Evolutionary conservation across 2,329 filamentous ascomycete genomes (phyloP).

Genomic region (Claviceps citrina): DNA sequence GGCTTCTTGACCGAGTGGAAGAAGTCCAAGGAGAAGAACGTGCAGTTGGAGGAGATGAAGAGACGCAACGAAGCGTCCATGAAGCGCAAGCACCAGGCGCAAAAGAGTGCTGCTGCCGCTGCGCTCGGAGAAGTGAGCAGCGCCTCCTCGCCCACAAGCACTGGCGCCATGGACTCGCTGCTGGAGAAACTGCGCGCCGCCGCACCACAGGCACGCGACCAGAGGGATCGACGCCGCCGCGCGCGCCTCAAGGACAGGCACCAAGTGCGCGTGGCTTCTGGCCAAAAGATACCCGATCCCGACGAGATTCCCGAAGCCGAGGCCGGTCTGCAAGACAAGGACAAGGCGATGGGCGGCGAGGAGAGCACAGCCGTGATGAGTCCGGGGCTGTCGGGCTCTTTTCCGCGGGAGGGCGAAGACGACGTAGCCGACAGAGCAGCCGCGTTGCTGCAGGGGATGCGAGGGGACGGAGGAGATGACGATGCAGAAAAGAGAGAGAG

Average conservation of each 20-base stretch:
- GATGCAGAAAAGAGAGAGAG: conserved; percentile 39
- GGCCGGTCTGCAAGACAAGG: conserved; percentile 19
- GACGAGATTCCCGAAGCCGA: conserved; percentile 46
- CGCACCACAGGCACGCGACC: conserved; percentile 75
- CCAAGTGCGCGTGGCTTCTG: conserved; percentile 76
- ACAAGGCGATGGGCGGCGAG: conserved; percentile 27
- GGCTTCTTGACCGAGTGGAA: conserved; percentile 88
- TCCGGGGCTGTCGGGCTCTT: conserved; percentile 28
- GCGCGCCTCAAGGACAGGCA: conserved; percentile 82
- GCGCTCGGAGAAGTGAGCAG: conserved; percentile 28
- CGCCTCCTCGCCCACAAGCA: conserved; percentile 50
- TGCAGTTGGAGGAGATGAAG: conserved; percentile 63
- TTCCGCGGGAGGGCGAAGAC: conserved; percentile 36
- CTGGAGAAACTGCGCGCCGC: conserved; percentile 90
- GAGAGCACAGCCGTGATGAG: conserved; percentile 34
- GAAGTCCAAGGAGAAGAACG: conserved; percentile 89
- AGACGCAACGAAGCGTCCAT: conserved; percentile 81
- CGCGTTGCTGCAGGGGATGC: conserved; percentile 67
- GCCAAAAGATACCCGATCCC: conserved; percentile 66
- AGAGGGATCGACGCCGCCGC: conserved; percentile 73
- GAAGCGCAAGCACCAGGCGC: conserved; percentile 71
- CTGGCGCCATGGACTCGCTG: conserved; percentile 89
- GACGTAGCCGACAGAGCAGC: conserved; percentile 79
- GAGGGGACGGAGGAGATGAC: conserved; percentile 46
- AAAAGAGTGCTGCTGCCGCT: conserved; percentile 31